Percentiles rank a stretch among this genome's conserved stretches.
Evolutionary conservation across 176 grass and related monocot genomes (phyloP).

Genomic region (Paspalum notatum): DNA sequence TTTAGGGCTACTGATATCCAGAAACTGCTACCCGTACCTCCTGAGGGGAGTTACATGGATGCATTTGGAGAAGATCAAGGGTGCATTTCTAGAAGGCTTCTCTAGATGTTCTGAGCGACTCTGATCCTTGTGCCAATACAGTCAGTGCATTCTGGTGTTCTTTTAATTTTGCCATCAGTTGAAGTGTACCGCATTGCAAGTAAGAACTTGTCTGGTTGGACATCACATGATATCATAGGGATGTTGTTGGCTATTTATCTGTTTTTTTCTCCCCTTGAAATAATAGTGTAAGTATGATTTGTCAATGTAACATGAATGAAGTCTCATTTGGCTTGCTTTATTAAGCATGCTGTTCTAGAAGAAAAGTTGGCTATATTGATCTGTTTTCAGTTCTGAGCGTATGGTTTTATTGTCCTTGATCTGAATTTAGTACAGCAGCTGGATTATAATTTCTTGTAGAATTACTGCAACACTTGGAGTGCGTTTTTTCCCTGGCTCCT

Average conservation of each 20-base stretch:
- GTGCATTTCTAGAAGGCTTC: background rate
- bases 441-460: background rate
- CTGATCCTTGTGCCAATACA: background rate
- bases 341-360: background rate
- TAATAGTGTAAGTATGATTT: background rate
- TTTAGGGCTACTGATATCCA: background rate
- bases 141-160: conserved; percentile 10
- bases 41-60: background rate
- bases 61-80: background rate
- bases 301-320: background rate
- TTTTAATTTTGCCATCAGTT: background rate
- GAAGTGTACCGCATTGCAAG: background rate
- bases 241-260: background rate
- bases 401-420: background rate
- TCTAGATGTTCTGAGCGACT: background rate
- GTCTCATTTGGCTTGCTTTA: background rate
- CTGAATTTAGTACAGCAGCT: background rate
- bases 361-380: background rate
- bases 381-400: background rate
- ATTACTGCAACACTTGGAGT: background rate
- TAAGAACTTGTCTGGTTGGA: background rate
- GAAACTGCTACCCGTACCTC: background rate
- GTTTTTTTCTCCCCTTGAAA: background rate
- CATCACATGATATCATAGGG: background rate
- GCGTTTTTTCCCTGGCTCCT: background rate